A percentile compares a stretch with the other conserved stretches of the same genome.
phyloP scores from a whole-genome alignment of 2,329 filamentous ascomycete species.

The Pyrenophora graminea region DNA sequence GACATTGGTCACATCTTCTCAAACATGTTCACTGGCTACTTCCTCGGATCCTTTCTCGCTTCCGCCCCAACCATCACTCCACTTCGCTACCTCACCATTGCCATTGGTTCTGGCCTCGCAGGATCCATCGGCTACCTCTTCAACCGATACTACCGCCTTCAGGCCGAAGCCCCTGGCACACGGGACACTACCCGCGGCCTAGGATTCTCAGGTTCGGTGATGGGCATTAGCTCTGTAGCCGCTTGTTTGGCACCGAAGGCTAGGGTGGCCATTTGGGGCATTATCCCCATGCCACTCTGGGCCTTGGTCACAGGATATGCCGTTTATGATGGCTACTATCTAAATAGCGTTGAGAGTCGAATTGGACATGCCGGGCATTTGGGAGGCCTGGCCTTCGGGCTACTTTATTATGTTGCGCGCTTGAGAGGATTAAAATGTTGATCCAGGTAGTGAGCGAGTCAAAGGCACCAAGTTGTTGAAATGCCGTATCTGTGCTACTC shows the following conservation, averaged over 20 bases:
- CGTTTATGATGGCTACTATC: constrained; percentile 45
- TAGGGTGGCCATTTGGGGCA: constrained; percentile 42
- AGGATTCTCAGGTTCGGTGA: constrained; percentile 49
- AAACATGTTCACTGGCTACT: constrained; percentile 50
- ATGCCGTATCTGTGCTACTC: too few species aligned
- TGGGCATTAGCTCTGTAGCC: constrained; percentile 47
- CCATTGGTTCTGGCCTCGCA: constrained; percentile 38
- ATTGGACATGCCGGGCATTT: constrained; percentile 53
- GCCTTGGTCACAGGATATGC: constrained; percentile 43
- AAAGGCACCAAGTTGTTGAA: background rate
- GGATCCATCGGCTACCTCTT: constrained; percentile 27
- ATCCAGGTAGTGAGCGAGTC: background rate
- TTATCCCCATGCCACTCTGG: constrained; percentile 50
- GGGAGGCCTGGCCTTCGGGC: constrained; percentile 50
- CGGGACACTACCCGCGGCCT: constrained; percentile 17
- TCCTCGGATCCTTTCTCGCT: constrained; percentile 44
- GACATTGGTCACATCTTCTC: constrained; percentile 43
- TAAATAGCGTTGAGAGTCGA: constrained; percentile 34
- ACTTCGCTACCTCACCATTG: constrained; percentile 27
- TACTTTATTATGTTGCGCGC: constrained; percentile 33
- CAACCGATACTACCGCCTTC: constrained; percentile 11
- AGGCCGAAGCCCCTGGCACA: background rate
- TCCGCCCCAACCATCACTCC: constrained; percentile 36
- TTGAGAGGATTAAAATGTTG: constrained; percentile 22
- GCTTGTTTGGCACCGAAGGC: constrained; percentile 46